Conservation (phyloP, 352 stramenopile genomes). For the Aphanomyces astaci region DNA sequence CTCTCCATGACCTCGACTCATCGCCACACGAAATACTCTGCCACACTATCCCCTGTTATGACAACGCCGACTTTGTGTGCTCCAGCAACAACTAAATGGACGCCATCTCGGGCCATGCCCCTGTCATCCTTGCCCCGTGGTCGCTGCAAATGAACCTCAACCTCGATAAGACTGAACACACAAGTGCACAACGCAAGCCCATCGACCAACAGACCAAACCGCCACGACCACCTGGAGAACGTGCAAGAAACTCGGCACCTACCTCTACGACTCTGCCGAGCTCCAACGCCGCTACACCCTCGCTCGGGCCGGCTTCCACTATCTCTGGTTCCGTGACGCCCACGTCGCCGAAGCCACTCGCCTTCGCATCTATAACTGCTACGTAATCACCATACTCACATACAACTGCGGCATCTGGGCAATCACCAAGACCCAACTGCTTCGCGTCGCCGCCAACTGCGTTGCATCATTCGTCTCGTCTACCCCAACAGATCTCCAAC, state of each 20-base stretch:
- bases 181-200: not conserved
- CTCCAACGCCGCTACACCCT: not conserved
- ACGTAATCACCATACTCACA: not conserved
- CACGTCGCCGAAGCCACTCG: not conserved
- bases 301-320: not conserved
- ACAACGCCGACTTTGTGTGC: not conserved
- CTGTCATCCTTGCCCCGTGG: not conserved
- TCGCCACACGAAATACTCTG: not conserved
- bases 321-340: not conserved
- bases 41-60: not conserved
- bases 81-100: not conserved
- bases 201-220: not conserved
- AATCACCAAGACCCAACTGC: not conserved
- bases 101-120: too few species aligned
- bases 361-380: not conserved
- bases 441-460: not conserved
- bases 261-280: not conserved
- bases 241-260: not conserved
- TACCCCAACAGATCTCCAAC: conserved; percentile 4
- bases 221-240: not conserved
- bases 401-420: conserved; percentile 2
- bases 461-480: not conserved
- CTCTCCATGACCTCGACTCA: not conserved
- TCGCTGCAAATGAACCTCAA: not conserved
- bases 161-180: not conserved